Evolutionary conservation across 257 asterid species (phyloP).

Genomic region (Striga asiatica): DNA sequence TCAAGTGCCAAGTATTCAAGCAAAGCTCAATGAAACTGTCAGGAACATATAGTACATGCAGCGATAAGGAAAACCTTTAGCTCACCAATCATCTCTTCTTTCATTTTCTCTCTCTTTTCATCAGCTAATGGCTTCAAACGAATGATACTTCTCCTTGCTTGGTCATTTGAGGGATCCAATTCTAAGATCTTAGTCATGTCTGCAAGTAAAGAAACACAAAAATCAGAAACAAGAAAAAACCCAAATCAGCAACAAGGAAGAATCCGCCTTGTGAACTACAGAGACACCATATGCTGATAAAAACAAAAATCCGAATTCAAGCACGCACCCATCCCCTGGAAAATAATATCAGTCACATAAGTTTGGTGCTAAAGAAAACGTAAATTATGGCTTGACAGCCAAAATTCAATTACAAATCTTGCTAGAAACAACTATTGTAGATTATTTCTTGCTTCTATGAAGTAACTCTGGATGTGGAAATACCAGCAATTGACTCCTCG

Average conservation of each 20-base stretch:
- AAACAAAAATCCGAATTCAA: conserved; percentile 8
- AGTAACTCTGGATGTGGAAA: conserved; percentile 1
- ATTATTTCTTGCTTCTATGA: conserved; percentile 1
- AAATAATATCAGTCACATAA: not conserved
- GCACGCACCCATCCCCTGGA: not conserved
- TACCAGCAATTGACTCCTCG: conserved; percentile 86
- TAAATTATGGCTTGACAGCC: not conserved
- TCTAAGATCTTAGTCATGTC: conserved; percentile 79
- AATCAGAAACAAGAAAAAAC: not conserved
- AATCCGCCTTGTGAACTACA: not conserved
- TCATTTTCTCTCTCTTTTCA: conserved; percentile 92
- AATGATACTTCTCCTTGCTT: conserved; percentile 62
- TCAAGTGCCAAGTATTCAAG: not conserved
- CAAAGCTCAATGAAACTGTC: not conserved
- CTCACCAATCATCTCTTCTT: conserved; percentile 98
- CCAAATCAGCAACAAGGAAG: not conserved
- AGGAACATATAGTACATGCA: not conserved
- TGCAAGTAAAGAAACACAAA: conserved; percentile 21
- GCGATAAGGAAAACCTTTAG: not conserved
- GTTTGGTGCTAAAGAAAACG: not conserved
- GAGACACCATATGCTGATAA: not conserved
- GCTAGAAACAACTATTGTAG: not conserved
- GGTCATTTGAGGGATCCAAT: conserved; percentile 65
- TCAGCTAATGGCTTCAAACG: conserved; percentile 92
- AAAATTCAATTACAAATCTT: not conserved